A percentile compares a stretch with the other conserved stretches of the same genome.
phyloP scores from a whole-genome alignment of 2,329 filamentous ascomycete genomes.

The Trichoderma koningiopsis region DNA sequence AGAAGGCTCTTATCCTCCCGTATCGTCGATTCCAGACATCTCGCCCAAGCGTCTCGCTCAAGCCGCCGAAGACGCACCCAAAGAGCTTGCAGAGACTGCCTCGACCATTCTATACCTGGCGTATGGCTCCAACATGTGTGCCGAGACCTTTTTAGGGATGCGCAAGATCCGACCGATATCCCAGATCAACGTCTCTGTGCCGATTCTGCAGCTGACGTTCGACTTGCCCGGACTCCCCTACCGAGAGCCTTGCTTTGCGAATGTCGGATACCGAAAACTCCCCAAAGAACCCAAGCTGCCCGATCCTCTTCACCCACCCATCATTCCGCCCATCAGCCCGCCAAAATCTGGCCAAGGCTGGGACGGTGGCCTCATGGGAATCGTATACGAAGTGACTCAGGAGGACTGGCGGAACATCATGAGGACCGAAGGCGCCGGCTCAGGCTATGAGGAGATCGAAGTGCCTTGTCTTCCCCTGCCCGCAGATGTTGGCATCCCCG shows the following conservation, averaged over 20 bases:
- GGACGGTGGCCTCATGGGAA: constrained; percentile 83
- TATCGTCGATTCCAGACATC: constrained; percentile 40
- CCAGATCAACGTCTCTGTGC: constrained; percentile 78
- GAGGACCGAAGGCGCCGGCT: constrained; percentile 84
- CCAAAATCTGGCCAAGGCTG: constrained; percentile 48
- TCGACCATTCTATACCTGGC: constrained; percentile 75
- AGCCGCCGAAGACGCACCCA: constrained; percentile 34
- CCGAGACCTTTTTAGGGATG: constrained; percentile 74
- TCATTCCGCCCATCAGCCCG: constrained; percentile 34
- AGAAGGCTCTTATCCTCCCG: constrained; percentile 34
- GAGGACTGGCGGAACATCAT: constrained; percentile 84
- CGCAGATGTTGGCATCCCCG: constrained; percentile 60
- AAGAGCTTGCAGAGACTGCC: constrained; percentile 31
- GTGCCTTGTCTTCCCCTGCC: constrained; percentile 76
- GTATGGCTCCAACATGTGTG: constrained; percentile 87
- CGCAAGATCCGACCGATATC: constrained; percentile 82
- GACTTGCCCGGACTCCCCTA: constrained; percentile 86
- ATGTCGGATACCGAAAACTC: constrained; percentile 65
- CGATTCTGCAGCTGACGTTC: constrained; percentile 76
- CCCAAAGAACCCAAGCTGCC: constrained; percentile 44
- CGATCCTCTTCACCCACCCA: constrained; percentile 37
- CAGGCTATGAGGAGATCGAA: constrained; percentile 80
- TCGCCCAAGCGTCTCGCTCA: constrained; percentile 36
- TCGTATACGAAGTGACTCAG: constrained; percentile 91
- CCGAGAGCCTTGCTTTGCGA: constrained; percentile 88